These are phyloP conservation scores for Dipodascopsis uninucleata DNA, from an alignment of 805 yeast genomes.

Conservation along the genomic window DNA sequence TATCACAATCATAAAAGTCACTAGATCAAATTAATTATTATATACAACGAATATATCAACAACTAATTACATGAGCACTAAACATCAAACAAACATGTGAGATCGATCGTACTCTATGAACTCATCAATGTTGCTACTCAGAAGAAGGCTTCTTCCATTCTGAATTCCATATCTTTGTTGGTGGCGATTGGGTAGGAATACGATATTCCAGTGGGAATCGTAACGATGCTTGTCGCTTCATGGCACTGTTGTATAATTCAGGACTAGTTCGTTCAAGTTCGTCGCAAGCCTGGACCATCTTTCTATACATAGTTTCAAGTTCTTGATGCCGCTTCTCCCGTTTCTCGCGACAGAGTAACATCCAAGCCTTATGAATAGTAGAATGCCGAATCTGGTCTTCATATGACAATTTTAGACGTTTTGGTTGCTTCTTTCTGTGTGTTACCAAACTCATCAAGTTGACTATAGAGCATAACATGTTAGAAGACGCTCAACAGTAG, in stretches of 20 bases:
- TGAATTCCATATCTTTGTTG: constrained; percentile 73
- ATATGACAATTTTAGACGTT: constrained; percentile 62
- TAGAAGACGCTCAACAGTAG: too few species aligned
- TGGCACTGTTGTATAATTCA: constrained; percentile 60
- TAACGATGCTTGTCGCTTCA: constrained; percentile 49
- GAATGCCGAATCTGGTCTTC: constrained; percentile 86
- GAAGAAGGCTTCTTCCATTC: constrained; percentile 34
- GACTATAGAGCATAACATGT: constrained; percentile 43
- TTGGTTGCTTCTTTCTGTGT: constrained; percentile 86
- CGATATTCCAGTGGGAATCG: constrained; percentile 80
- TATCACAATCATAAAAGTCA: too few species aligned
- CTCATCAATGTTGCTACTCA: constrained; percentile 4
- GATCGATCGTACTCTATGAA: background rate
- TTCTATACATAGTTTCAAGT: constrained; percentile 54
- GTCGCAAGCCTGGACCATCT: constrained; percentile 68
- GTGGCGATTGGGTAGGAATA: constrained; percentile 87
- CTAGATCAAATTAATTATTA: too few species aligned
- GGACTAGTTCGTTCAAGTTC: constrained; percentile 49
- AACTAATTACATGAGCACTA: too few species aligned
- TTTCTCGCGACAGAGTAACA: constrained; percentile 52
- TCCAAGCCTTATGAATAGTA: constrained; percentile 82
- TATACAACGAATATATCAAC: too few species aligned
- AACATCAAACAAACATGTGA: too few species aligned
- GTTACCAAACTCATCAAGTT: constrained; percentile 75
- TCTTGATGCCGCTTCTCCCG: constrained; percentile 39